phyloP scores from a whole-genome alignment of 768 basidiomycete species.

The Pleurotus eryngii region DNA sequence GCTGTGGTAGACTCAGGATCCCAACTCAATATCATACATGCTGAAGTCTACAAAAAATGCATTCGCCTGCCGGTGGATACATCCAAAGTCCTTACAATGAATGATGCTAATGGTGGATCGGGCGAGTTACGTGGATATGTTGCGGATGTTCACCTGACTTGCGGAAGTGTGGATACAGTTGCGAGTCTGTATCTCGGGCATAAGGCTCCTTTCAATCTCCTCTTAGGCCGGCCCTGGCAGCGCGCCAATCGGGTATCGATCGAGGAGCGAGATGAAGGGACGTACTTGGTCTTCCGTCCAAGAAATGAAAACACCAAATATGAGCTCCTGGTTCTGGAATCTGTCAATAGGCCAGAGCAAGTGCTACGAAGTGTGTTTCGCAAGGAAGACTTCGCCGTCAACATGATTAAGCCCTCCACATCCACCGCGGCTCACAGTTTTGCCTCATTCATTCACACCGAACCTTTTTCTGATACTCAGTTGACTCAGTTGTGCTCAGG shows the following conservation, averaged over 20 bases:
- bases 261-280: constrained; percentile 16
- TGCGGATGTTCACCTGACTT: constrained; percentile 12
- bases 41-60: background rate
- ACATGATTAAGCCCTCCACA: no score
- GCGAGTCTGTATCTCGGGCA: constrained; percentile 17
- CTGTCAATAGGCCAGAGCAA: background rate
- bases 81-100: constrained; percentile 9
- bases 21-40: background rate
- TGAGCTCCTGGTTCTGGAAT: background rate
- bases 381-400: no score
- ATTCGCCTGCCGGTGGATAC: constrained; percentile 9
- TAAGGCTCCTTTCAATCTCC: constrained; percentile 14
- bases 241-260: constrained; percentile 17
- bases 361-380: no score
- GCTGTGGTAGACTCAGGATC: background rate
- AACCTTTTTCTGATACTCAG: no score
- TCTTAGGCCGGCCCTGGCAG: constrained; percentile 21
- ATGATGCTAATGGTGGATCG: constrained; percentile 19
- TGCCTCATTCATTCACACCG: no score
- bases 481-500: no score
- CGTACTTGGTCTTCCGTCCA: background rate
- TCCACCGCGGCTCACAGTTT: no score
- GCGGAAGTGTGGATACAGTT: constrained; percentile 13
- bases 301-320: background rate
- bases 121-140: constrained; percentile 14